Percentiles rank a stretch among this genome's conserved stretches.
Conservation (phyloP, 176 grass and related monocot species). For the Tillandsia fasciculata region DNA sequence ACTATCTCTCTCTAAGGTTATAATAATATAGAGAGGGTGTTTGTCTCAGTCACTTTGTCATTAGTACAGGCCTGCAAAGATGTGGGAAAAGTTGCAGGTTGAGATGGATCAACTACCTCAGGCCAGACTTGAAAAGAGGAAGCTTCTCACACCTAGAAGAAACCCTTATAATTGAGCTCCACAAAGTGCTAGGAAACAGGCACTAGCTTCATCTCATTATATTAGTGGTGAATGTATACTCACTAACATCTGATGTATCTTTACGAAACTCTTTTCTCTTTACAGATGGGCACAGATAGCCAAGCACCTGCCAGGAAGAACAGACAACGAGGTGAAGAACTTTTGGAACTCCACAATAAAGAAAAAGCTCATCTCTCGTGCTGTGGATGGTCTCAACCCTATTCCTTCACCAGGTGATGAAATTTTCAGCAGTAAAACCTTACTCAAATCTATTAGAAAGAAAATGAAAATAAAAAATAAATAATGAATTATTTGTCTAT, state of each 20-base stretch:
- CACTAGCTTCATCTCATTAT: slow-evolving; percentile 7
- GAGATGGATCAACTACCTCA: slow-evolving; percentile 99
- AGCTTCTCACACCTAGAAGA: slow-evolving; percentile 97
- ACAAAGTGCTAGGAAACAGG: slow-evolving; percentile 94
- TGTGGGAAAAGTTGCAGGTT: slow-evolving; percentile 99
- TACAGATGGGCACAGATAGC: slow-evolving; percentile 95
- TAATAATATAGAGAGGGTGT: no score
- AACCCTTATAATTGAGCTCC: slow-evolving; percentile 91
- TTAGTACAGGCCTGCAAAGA: slow-evolving; percentile 52
- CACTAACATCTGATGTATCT: neutral
- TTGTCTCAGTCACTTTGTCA: neutral
- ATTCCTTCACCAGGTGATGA: slow-evolving; percentile 25
- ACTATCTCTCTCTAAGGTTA: no score
- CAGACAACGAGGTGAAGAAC: slow-evolving; percentile 99
- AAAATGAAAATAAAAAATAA: no score
- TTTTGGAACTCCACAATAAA: slow-evolving; percentile 99
- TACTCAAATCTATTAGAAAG: slow-evolving; percentile 2
- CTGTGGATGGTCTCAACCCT: slow-evolving; percentile 31
- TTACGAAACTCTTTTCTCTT: neutral
- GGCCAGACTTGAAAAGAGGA: slow-evolving; percentile 93
- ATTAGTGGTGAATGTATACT: neutral
- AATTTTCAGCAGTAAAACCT: neutral
- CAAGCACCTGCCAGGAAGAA: slow-evolving; percentile 93
- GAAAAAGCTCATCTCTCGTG: slow-evolving; percentile 82
- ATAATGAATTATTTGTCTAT: neutral